Base-by-base conservation (phyloP, 805 yeast species). In the Metschnikowia colocasiae region DNA sequence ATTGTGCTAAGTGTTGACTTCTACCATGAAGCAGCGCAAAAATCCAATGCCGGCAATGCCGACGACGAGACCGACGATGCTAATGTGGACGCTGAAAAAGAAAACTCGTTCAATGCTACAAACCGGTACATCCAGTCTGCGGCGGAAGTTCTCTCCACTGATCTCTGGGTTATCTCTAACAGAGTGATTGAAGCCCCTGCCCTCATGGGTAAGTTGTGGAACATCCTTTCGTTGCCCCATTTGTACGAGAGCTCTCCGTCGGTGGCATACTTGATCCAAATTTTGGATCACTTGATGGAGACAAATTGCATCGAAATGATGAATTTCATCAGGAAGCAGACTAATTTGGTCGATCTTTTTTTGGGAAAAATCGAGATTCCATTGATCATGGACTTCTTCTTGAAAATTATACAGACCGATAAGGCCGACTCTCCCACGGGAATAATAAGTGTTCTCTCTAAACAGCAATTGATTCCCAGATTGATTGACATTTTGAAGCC, bases 331-430 rank as follows among this genome's bases (percentile, higher is more conserved):
- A 67, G 88, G 45, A 72, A 79, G 27, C 90, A 86, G 60, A 75
- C 79, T 1, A 71, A 76, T 55, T 71, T 94, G 50, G 96, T 90
- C 30, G 87, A 84, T 57, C 78, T 87, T 51, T 89, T 92, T 62
- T 72, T 92, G 65, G 77, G 76, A 46, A 96, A 92, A 65, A 81
- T 94, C 49, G 97, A 90, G 58, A 87, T 91, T 49, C 97, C 98
- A 3, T 90, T 96, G 42, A 67, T 94, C 49, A 91, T 92, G 91
- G 99, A 94, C 66, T 88, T 92, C 58, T 69, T 94, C 48, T 72
- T 94, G 47, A 86, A 92, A 62, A 83, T 94, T 18, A 87, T 94
- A 26, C 90, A 95, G 41, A 87, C 97, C 0, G 99, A 94, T 68
- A 91, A 88, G 65, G 85, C 92, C 2, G 96, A 89, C 56, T 74